Evolutionary conservation across 805 yeast species (phyloP), one percentile per base, ranked within the genome.

Genomic region (Pichia manshurica): DNA sequence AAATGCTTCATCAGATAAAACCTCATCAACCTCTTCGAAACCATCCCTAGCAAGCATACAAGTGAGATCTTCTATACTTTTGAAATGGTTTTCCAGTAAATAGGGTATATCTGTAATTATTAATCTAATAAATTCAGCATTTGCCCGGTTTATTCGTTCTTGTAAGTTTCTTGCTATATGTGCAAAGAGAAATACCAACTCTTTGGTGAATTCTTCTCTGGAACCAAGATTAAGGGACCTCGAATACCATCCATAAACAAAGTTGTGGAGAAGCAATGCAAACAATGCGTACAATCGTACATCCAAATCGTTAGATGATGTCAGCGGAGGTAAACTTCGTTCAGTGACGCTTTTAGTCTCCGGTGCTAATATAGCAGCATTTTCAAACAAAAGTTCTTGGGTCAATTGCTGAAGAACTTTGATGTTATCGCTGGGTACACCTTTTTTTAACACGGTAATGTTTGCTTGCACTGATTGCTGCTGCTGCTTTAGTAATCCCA

Each of bases 171-270:
- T 60, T 1, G 70, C 64, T 16, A 74, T 53, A 42, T 70, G 73
- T 0, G 77, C 72, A 9, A 66, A 49, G 1, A 70, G 57, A 19
- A 60, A 62, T 0, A 71, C 57, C 1, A 77, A 48, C 46, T 77
- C 81, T 17, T 47, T 53, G 9, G 65, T 53, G 44, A 79, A 69
- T 41, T 72, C 70, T 2, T 66, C 64, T 43, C 72, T 74, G 40
- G 66, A 70, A 25, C 55, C 59, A 16, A 54, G 42, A 35, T 57
- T 60, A 20, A 55, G 41, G 1, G 77, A 63, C 6, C 75, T 56
- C 17, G 57, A 51, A 22, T 56, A 56, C 57, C 77, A 77, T 78
- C 80, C 75, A 19, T 67, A 62, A 3, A 78, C 67, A 53, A 78
- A 79, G 45, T 72, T 73, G 21, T 70, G 66, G 37, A 76, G 47